phyloP scores from a whole-genome alignment of 169 alveolate genomes.

The Babesia sp. region DNA sequence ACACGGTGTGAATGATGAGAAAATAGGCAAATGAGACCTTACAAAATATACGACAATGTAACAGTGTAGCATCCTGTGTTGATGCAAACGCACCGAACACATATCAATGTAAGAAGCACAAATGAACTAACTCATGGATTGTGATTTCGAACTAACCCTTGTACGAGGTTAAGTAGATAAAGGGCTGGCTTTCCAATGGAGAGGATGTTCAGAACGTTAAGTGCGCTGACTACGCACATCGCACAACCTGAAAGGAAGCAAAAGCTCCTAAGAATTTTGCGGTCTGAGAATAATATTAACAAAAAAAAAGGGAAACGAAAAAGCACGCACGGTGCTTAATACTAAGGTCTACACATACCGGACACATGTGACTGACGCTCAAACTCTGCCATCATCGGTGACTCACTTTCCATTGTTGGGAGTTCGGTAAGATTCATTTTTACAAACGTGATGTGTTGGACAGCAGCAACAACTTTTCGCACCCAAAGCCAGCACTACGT shows the following conservation, averaged over 20 bases:
- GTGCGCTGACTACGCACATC: slow-evolving; percentile 61
- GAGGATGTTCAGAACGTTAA: slow-evolving; percentile 49
- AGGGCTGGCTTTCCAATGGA: slow-evolving; percentile 50
- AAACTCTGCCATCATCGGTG: slow-evolving; percentile 55
- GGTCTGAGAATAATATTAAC: slow-evolving; percentile 19
- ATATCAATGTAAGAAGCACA: too few relatives aligned
- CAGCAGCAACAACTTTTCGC: neutral
- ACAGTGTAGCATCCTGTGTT: too few relatives aligned
- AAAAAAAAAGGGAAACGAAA: neutral
- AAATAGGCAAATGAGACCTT: too few relatives aligned
- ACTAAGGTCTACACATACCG: slow-evolving; percentile 10
- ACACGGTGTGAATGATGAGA: too few relatives aligned
- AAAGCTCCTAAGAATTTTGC: slow-evolving; percentile 43
- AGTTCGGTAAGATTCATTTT: slow-evolving; percentile 35
- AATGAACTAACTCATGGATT: too few relatives aligned
- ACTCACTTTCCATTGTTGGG: slow-evolving; percentile 57
- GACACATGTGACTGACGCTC: slow-evolving; percentile 23
- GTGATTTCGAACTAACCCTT: slow-evolving; percentile 65
- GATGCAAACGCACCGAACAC: too few relatives aligned
- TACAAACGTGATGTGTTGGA: neutral
- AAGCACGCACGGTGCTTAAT: neutral
- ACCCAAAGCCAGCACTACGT: neutral
- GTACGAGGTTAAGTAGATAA: slow-evolving; percentile 57
- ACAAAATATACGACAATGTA: too few relatives aligned
- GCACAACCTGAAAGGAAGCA: slow-evolving; percentile 59